Percentiles rank a stretch among this genome's conserved stretches.
These are phyloP conservation scores for Canariomyces notabilis DNA, from an alignment of 2,329 filamentous ascomycete genomes.

Conservation along the genomic window DNA sequence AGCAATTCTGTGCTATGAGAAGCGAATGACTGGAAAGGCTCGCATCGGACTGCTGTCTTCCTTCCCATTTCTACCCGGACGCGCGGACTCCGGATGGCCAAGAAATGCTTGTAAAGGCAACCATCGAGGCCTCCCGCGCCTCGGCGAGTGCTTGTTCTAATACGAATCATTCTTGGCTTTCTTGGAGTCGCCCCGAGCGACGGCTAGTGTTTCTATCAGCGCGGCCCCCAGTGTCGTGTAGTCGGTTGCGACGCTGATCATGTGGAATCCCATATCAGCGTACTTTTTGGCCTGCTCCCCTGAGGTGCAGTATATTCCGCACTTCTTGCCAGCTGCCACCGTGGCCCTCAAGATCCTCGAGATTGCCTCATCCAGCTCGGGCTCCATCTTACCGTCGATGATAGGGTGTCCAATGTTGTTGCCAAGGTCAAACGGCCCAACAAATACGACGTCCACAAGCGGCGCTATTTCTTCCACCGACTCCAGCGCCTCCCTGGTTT, in stretches of 20 bases:
- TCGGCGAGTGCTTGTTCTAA: constrained; percentile 24
- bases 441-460: constrained; percentile 59
- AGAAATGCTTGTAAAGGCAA: neutral
- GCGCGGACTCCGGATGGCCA: neutral
- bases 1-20: neutral
- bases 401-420: constrained; percentile 61
- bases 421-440: constrained; percentile 62
- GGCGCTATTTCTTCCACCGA: constrained; percentile 57
- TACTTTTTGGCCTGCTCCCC: constrained; percentile 52
- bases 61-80: neutral
- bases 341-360: constrained; percentile 53
- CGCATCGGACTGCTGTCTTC: neutral
- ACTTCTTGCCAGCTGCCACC: constrained; percentile 59
- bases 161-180: constrained; percentile 39
- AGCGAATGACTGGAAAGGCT: neutral
- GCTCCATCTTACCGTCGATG: constrained; percentile 53
- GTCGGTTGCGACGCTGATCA: constrained; percentile 56
- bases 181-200: constrained; percentile 39
- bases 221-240: constrained; percentile 45
- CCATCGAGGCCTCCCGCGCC: neutral
- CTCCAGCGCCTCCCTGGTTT: constrained; percentile 58
- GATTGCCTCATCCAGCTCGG: constrained; percentile 56
- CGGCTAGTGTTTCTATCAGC: constrained; percentile 42
- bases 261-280: constrained; percentile 55
- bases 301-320: constrained; percentile 53